Base-by-base conservation (phyloP, 2,329 filamentous ascomycete genomes). In the Coniochaeta sp. region DNA sequence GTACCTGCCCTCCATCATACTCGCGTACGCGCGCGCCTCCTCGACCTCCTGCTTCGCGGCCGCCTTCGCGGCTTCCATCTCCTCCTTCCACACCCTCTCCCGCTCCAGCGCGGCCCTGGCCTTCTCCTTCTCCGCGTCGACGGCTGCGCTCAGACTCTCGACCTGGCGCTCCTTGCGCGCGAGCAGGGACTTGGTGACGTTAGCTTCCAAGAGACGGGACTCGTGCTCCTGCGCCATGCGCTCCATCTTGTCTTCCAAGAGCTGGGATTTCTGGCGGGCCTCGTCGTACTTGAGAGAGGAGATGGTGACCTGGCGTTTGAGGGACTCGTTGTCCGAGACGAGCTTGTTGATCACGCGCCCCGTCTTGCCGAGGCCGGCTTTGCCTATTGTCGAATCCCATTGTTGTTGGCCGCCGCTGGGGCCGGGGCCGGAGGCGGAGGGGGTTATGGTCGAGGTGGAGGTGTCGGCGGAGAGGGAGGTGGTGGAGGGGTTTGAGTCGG, bases 261-360 rank as follows among this genome's bases (percentile, higher is more conserved):
- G 74, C 55, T 81, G 82, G 10, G 85, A 78, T 4, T 81, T 78
- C 63, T 87, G 82, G 58, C 82, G 81, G n/a, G 85, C 77, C 61
- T 91, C 87, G 53, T 90, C 86, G 42, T 85, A 77, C 45, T 78
- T 77, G 51, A 86, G 65, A 18, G 75, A 74, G 66, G 87, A 84
- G 52, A 86, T 79, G 60, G 85, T 76, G 52, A 88, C 74, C 56
- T 92, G 87, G 50, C 87, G 79, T 60, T 87, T 87, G 45, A 92
- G 73, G 35, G 83, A 78, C 62, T 92, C 88, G 59, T 91, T 91
- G 63, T 92, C 88, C 50, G 85, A 84, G 63, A 90, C 88, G 51
- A 94, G 78, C 62, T 83, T 82, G 69, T 94, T 89, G 66, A 94
- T 92, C 50, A 90, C 86, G 30, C 86, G 77, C 8, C 86, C 86